phyloP scores from a whole-genome alignment of 805 yeast genomes.

The Pichia phayaonensis region DNA sequence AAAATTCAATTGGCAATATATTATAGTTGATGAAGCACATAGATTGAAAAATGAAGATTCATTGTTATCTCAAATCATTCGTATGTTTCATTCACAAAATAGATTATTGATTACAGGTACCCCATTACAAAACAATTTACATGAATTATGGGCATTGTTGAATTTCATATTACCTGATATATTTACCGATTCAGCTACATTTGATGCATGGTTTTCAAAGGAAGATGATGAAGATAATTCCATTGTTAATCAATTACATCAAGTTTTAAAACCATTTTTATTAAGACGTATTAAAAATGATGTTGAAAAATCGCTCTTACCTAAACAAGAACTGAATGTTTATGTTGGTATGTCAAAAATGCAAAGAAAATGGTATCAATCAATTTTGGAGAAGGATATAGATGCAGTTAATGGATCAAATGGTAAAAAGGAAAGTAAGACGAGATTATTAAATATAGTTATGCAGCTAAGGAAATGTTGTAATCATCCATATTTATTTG shows the following conservation, averaged over 20 bases:
- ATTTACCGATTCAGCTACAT: constrained; percentile 62
- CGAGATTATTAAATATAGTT: constrained; percentile 68
- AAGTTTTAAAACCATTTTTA: constrained; percentile 67
- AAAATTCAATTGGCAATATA: constrained; percentile 70
- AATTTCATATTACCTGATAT: constrained; percentile 75
- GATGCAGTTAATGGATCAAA: constrained; percentile 82
- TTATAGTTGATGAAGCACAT: constrained; percentile 78
- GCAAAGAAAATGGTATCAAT: constrained; percentile 75
- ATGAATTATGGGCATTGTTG: constrained; percentile 74
- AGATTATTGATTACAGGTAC: constrained; percentile 75
- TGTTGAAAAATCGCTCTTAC: constrained; percentile 71
- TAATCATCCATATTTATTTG: constrained; percentile 77
- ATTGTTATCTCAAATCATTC: constrained; percentile 61
- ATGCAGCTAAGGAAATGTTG: constrained; percentile 84
- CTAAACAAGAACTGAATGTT: constrained; percentile 66
- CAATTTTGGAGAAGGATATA: constrained; percentile 67
- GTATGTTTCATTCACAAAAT: constrained; percentile 64
- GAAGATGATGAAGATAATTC: constrained; percentile 28
- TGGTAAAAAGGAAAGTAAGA: constrained; percentile 68
- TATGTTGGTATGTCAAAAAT: constrained; percentile 71
- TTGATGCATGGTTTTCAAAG: constrained; percentile 65
- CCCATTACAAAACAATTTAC: constrained; percentile 71
- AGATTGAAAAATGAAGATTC: constrained; percentile 74
- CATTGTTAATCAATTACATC: constrained; percentile 60
- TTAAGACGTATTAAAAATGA: constrained; percentile 72